A percentile compares a stretch with the other conserved stretches of the same genome.
Conservation (phyloP, 2,329 filamentous ascomycete species). For the Neofusicoccum umdonicola region DNA sequence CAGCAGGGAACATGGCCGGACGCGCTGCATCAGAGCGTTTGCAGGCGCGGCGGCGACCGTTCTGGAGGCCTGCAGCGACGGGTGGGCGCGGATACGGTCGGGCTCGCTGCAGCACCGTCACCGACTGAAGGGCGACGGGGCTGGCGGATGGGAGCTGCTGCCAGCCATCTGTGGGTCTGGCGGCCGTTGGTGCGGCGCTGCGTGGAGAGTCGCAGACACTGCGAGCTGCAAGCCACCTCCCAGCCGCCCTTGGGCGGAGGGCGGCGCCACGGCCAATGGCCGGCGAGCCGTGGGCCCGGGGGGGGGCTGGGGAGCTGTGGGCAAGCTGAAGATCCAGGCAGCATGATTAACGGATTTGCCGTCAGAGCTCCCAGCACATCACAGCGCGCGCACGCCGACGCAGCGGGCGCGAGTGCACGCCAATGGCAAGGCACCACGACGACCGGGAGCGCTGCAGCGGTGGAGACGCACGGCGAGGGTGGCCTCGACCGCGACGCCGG, state of each 20-base stretch:
- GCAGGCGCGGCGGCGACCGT: not conserved
- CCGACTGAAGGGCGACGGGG: not conserved
- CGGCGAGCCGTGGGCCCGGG: not conserved
- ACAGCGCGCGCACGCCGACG: not conserved
- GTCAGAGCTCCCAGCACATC: slow-evolving; percentile 11
- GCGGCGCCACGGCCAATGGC: slow-evolving; percentile 12
- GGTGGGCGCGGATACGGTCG: not conserved
- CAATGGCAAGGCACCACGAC: slow-evolving; percentile 9
- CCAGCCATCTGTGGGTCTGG: slow-evolving; percentile 1
- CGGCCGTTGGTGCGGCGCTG: not conserved
- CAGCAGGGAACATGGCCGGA: not conserved
- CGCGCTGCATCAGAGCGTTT: not conserved
- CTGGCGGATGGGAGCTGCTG: not conserved
- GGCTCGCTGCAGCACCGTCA: not conserved
- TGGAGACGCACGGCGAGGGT: slow-evolving; percentile 1
- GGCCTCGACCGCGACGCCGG: not conserved
- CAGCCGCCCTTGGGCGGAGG: not conserved
- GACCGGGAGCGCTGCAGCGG: slow-evolving; percentile 70
- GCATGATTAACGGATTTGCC: slow-evolving; percentile 9
- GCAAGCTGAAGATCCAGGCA: not conserved
- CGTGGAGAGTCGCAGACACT: not conserved
- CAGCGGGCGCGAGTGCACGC: not conserved
- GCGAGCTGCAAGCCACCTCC: slow-evolving; percentile 12
- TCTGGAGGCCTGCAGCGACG: slow-evolving; percentile 3
- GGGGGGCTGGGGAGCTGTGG: slow-evolving; percentile 4